These are phyloP conservation scores for Apophysomyces trapeziformis DNA, from an alignment of 371 early-diverging fungal species.

Conservation along the genomic window DNA sequence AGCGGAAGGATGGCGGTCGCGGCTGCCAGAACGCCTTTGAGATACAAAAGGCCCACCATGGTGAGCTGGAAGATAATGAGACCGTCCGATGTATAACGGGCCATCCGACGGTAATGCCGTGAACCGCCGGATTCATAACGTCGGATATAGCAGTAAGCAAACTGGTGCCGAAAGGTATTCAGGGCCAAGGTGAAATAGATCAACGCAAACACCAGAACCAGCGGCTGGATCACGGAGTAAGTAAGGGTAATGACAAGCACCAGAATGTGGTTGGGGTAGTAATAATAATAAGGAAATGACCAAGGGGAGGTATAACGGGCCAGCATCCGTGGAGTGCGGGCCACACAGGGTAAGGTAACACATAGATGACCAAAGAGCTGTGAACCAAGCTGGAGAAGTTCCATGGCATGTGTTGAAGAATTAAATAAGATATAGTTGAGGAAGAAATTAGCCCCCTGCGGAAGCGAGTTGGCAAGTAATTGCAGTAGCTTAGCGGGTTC, in stretches of 20 bases:
- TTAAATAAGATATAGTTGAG: conserved; percentile 80
- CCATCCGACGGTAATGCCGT: conserved; percentile 76
- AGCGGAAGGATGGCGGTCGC: conserved; percentile 53
- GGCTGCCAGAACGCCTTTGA: conserved; percentile 57
- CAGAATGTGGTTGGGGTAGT: conserved; percentile 76
- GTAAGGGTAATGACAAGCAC: conserved; percentile 85
- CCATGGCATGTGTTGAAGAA: conserved; percentile 70
- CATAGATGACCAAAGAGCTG: conserved; percentile 58
- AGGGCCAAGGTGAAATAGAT: conserved; percentile 79
- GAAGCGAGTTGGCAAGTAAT: conserved; percentile 67
- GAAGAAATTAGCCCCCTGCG: conserved; percentile 79
- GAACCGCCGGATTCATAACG: conserved; percentile 82
- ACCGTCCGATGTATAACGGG: conserved; percentile 78
- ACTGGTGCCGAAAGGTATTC: conserved; percentile 79
- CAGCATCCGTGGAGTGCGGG: conserved; percentile 75
- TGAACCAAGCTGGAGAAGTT: conserved; percentile 69
- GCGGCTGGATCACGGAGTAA: conserved; percentile 87
- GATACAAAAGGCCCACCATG: conserved; percentile 76
- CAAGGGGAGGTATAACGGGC: conserved; percentile 61
- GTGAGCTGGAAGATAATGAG: conserved; percentile 86
- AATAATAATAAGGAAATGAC: conserved; percentile 67
- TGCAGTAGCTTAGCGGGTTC: conserved; percentile 69
- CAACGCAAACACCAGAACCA: conserved; percentile 79
- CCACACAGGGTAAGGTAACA: conserved; percentile 52
- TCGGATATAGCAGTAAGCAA: conserved; percentile 85